Evolutionary conservation across 2,329 filamentous ascomycete species (phyloP).

Genomic region (Achaetomium macrosporum): DNA sequence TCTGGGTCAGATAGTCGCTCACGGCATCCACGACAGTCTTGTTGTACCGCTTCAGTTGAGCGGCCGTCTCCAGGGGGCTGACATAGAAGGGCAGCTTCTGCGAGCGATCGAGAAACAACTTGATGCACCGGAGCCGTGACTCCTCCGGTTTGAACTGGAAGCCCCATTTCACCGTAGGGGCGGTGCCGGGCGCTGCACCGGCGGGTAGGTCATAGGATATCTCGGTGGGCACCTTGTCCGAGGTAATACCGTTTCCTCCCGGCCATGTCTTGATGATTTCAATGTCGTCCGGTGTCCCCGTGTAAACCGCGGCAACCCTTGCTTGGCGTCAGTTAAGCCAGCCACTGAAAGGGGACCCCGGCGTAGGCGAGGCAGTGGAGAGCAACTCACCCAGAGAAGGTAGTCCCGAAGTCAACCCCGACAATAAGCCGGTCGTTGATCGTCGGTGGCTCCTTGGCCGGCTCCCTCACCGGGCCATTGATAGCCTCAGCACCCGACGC

Average conservation of each 20-base stretch:
- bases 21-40: constrained; percentile 76
- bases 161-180: constrained; percentile 63
- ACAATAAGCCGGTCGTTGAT: constrained; percentile 64
- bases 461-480: constrained; percentile 54
- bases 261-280: constrained; percentile 84
- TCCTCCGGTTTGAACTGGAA: constrained; percentile 78
- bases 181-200: constrained; percentile 33
- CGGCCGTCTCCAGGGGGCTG: constrained; percentile 68
- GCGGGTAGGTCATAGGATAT: constrained; percentile 55
- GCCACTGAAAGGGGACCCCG: neutral
- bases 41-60: constrained; percentile 66
- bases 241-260: constrained; percentile 78
- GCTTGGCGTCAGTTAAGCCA: constrained; percentile 5
- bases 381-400: constrained; percentile 62
- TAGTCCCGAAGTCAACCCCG: constrained; percentile 80
- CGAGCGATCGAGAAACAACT: constrained; percentile 74
- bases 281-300: constrained; percentile 69
- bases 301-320: constrained; percentile 67
- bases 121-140: constrained; percentile 71
- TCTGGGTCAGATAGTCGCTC: constrained; percentile 70
- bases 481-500: constrained; percentile 56
- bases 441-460: constrained; percentile 45
- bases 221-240: constrained; percentile 79
- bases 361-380: neutral
- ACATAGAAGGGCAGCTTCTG: constrained; percentile 79